Base-by-base conservation (phyloP, 306 rosid species). In the Sphenostylis stenocarpa region DNA sequence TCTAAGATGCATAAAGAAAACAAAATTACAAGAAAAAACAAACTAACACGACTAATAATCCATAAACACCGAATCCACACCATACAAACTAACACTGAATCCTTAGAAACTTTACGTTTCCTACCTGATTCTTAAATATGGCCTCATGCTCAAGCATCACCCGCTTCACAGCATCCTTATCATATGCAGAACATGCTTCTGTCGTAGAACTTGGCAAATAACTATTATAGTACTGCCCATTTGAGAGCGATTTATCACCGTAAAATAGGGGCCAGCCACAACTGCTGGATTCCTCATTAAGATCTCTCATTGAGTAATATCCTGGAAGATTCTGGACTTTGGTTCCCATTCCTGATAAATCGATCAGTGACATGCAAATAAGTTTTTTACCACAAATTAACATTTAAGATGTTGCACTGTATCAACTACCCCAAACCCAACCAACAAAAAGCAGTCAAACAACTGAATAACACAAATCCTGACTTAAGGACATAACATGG, bases 261-360 rank as follows among this genome's bases (percentile, higher is more conserved):
- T 89, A 88, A 67, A 82, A 91, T 15, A 85, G 65, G 13, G 93
- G 90, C 97, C 99, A 95, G 62, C 89, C 87, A 91, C 89, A 95
- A 81, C 88, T 91, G 81, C 92, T 93, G 51, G 97, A 89, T 86
- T 90, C 96, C 75, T 95, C 99, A 51, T 95, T 95, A 67, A 95
- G 97, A 95, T 92, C 99, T 88, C 90, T 91, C 92, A 95, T 90
- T 53, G 97, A 82, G 86, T 80, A 87, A 82, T 91, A 86, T 65
- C 94, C 97, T 14, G 96, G 92, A 68, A 86, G 75, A 79, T 83
- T 86, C 80, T 95, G 96, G 82, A 95, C 93, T 83, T 91, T 92
- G 78, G 97, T 92, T 89, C 97, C 99, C 99, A 95, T 95, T 80
- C 96, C 99, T 95, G 91, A 77, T 70, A 75, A n/a, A 73, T 57